Evolutionary conservation across 352 stramenopile genomes (phyloP), one percentile per base, ranked within the genome.

Genomic region (Pythium phragmitis): DNA sequence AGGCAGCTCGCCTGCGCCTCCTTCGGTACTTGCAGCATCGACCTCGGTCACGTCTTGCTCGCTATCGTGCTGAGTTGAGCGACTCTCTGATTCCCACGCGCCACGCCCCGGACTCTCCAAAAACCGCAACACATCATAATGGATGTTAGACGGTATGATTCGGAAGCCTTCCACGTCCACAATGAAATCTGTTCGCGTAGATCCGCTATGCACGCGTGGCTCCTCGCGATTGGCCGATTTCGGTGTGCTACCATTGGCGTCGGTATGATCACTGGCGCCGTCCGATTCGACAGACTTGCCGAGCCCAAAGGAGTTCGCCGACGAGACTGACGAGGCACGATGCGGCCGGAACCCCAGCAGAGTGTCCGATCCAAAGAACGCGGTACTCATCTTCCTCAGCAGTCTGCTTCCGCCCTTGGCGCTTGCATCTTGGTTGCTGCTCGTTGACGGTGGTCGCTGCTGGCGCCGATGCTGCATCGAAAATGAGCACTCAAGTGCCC

Each of bases 141-240:
- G 80, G 34, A 94, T 92, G 60, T 91, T 94, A 3, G 82, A 92
- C 37, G 85, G 82, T 23, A 91, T 92, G 7, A 94, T 73, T 39
- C 83, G 87, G 37, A 94, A 92, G 14, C 82, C 82, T 19, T 85
- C 73, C 28, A 94, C 57, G 67, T 93, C 85, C 46, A 93, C 56
- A 19, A 80, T 76, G 21, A 94, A 39, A 48, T 94, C 79, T 48
- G 89, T 90, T 42, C 73, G 49, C 9, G 62, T 51, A 2, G 76
- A 62, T 53, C 70, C 62, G 85, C 77, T 19, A 51, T 69, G 41
- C 65, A 66, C n/a, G 58, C 39, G 17, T 42, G 47, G 11, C n/a
- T 53, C 23, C 33, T 14, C 34, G 34, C 46, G 36, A 14, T 14
- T 67, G 13, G 1, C 51, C 21, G 45, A 26, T 26, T 39, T 55